Evolutionary conservation across 1,284 basidiomycete genomes (phyloP).

Genomic region (Phylloboletellus chloephorus): DNA sequence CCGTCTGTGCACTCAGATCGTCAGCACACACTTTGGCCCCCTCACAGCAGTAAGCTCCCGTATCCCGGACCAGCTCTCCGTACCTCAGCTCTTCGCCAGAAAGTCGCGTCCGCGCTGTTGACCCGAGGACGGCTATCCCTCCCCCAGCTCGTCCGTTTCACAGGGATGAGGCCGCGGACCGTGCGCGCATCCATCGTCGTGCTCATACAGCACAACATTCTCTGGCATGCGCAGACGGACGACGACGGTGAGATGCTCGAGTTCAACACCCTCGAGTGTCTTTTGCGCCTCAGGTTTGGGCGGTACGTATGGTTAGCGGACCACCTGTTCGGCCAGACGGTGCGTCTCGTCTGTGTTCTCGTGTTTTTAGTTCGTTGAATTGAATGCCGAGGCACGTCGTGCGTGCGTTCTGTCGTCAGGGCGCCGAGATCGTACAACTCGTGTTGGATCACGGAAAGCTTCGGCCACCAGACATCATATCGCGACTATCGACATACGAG

Average conservation of each 20-base stretch:
- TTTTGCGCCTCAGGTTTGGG: slow-evolving; percentile 75
- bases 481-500: slow-evolving; percentile 47
- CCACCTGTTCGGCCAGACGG: slow-evolving; percentile 62
- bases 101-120: slow-evolving; percentile 77
- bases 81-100: slow-evolving; percentile 40
- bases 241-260: slow-evolving; percentile 77
- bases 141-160: slow-evolving; percentile 62
- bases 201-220: slow-evolving; percentile 88
- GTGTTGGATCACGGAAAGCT: slow-evolving; percentile 86
- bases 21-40: slow-evolving; percentile 75
- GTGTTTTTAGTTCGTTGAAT: neutral
- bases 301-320: slow-evolving; percentile 72
- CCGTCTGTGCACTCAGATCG: slow-evolving; percentile 69
- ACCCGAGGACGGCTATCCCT: slow-evolving; percentile 80
- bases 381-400: neutral
- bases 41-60: slow-evolving; percentile 58
- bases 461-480: slow-evolving; percentile 66
- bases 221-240: slow-evolving; percentile 75
- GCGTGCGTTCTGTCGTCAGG: slow-evolving; percentile 39
- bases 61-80: neutral
- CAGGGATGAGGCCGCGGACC: slow-evolving; percentile 53
- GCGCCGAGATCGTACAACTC: slow-evolving; percentile 66
- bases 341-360: slow-evolving; percentile 36
- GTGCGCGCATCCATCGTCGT: slow-evolving; percentile 74
- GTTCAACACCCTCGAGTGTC: slow-evolving; percentile 74